Base-by-base conservation (phyloP, 2,329 filamentous ascomycete species). In the Ophiocordyceps australis region DNA sequence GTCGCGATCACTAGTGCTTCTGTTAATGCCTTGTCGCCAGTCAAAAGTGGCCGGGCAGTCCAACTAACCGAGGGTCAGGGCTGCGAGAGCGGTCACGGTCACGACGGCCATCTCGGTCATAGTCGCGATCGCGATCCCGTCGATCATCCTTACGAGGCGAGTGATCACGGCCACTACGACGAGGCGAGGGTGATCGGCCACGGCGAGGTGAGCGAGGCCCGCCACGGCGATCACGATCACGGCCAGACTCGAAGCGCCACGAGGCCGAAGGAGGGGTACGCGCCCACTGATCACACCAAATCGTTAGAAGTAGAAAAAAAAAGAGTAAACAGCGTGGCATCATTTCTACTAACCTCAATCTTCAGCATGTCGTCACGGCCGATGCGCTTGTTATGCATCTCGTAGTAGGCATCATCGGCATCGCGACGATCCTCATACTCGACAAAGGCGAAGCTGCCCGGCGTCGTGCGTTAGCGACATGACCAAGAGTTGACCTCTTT, bases 311-410 rank as follows among this genome's bases (percentile, higher is more conserved):
- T 17, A 13, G 14, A 5, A 13, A 8, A 17, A 14, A 3, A 7
- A 12, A 22, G 4, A n/a, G 5, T 2, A n/a, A n/a, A 10, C 9
- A n/a, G 17, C 14, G 12, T 10, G 11, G 9, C 8, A 5, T 20
- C 12, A 7, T n/a, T n/a, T n/a, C n/a, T 12, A 39, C 67, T 39
- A 57, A 93, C 89, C 70, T 98, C 89, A 38, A 98, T 95, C 62
- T 98, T 98, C 58, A 98, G 52, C 32, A 93, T 60, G 45, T 98
- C 89, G 47, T 98, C 89, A 35, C 86, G 77, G 24, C 83, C 85
- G 41, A 98, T 83, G 38, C 86, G 82, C 71, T 94, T 94, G 64
- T 95, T 95, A 50, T 98, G 89, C 89, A 98, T 98, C 60, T 98
- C 89, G 53, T 98, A 82, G 51, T 98, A 98, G 24, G 89, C 89